phyloP scores from a whole-genome alignment of 208 protist genomes.

The Novymonas esmeraldas region DNA sequence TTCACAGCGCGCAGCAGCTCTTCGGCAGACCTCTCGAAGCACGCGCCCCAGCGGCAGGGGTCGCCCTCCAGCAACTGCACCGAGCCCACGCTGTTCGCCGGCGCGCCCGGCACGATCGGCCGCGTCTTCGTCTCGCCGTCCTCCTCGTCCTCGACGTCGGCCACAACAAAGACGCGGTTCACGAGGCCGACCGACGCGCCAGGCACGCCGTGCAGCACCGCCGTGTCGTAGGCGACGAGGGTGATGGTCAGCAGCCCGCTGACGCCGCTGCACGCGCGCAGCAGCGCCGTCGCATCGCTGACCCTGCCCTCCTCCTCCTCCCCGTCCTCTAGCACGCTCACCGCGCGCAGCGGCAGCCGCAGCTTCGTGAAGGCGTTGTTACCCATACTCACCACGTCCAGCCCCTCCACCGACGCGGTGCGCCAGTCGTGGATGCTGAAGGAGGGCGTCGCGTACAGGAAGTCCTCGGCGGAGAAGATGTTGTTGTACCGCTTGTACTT shows the following conservation, averaged over 20 bases:
- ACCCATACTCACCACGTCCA: conserved; percentile 53
- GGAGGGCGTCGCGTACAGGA: conserved; percentile 72
- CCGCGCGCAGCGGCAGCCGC: conserved; percentile 66
- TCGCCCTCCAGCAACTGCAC: conserved; percentile 88
- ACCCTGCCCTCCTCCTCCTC: conserved; percentile 2
- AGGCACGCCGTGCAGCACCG: conserved; percentile 71
- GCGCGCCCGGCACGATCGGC: conserved; percentile 3
- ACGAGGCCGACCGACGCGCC: conserved; percentile 76
- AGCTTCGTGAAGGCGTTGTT: conserved; percentile 69
- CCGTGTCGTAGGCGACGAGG: conserved; percentile 80
- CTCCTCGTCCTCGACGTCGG: conserved; percentile 25
- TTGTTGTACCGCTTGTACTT: conserved; percentile 83
- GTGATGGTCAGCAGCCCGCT: conserved; percentile 71
- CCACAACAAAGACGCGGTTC: conserved; percentile 55
- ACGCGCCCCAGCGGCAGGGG: conserved; percentile 67
- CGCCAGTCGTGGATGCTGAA: conserved; percentile 79
- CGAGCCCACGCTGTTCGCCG: conserved; percentile 30
- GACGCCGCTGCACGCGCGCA: conserved; percentile 60
- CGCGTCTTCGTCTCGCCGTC: conserved; percentile 7
- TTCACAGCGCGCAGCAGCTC: conserved; percentile 54
- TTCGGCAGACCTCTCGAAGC: conserved; percentile 51
- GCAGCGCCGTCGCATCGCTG: conserved; percentile 33
- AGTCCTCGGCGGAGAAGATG: conserved; percentile 87
- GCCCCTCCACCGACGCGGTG: conserved; percentile 27
- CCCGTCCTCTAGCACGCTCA: conserved; percentile 39